Conservation (phyloP, 75 land plant species). For the Selaginella moellendorffii region DNA sequence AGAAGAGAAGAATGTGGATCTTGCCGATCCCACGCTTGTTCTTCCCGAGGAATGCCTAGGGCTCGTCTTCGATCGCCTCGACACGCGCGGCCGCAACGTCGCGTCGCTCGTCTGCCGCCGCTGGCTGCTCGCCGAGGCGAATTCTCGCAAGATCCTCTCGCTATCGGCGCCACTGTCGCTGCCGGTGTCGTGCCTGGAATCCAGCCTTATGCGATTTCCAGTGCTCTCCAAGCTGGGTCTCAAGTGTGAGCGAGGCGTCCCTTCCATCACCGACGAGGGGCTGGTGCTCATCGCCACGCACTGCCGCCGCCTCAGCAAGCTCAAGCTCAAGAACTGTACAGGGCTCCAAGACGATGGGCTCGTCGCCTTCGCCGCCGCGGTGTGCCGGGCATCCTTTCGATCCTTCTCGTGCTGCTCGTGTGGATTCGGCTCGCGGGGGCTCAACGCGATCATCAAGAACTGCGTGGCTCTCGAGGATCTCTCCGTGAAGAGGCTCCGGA, state of each 20-base stretch:
- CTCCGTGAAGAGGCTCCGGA: constrained; percentile 5
- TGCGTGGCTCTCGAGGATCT: neutral
- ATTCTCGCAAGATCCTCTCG: constrained; percentile 52
- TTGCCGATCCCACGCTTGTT: constrained; percentile 34
- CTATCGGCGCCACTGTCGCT: constrained; percentile 37
- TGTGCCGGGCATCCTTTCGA: constrained; percentile 21
- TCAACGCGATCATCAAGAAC: constrained; percentile 41
- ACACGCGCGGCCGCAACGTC: constrained; percentile 43
- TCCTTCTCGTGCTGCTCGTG: constrained; percentile 77
- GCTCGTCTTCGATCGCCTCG: constrained; percentile 42
- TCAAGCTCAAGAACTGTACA: constrained; percentile 63
- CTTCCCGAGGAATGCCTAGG: constrained; percentile 77
- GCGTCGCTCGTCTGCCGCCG: constrained; percentile 72
- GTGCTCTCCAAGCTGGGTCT: constrained; percentile 63
- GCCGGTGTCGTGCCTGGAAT: constrained; percentile 21
- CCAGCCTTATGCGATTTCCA: constrained; percentile 40
- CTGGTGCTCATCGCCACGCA: constrained; percentile 33
- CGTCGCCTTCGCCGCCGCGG: constrained; percentile 29
- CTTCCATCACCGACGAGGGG: constrained; percentile 44
- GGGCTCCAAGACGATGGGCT: constrained; percentile 61
- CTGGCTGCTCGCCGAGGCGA: constrained; percentile 64
- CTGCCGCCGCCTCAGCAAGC: constrained; percentile 41
- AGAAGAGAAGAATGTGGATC: too few species aligned
- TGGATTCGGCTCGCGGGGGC: constrained; percentile 21
- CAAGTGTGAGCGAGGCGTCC: constrained; percentile 56